Conservation (phyloP, 495 filamentous ascomycete genomes). For the Lasiosphaeria hispida region DNA sequence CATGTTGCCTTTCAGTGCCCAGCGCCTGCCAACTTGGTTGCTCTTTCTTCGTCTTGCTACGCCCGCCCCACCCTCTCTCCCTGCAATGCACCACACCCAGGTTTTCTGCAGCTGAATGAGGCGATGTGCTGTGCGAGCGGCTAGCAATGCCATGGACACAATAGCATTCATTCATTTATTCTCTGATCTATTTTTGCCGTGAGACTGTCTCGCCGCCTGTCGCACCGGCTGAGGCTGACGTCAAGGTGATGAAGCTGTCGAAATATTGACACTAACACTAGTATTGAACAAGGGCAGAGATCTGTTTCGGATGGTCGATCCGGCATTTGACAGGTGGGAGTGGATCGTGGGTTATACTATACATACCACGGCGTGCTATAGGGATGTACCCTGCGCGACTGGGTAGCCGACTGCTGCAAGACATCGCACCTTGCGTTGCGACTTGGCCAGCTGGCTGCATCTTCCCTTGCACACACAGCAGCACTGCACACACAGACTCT, state of each 20-base stretch:
- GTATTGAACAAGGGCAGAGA: background rate
- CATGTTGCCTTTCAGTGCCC: no score
- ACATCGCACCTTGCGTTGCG: background rate
- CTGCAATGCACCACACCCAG: no score
- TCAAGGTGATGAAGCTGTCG: background rate
- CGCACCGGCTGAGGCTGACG: background rate
- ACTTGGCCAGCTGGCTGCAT: background rate
- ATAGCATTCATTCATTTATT: background rate
- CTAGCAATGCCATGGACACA: no score
- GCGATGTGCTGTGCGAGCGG: no score
- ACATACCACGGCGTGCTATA: background rate
- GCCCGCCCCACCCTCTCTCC: no score
- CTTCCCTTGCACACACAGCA: background rate
- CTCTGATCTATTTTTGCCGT: background rate
- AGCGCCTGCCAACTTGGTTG: no score
- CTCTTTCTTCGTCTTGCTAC: no score
- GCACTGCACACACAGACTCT: background rate
- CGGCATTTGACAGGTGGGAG: background rate
- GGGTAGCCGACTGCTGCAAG: background rate
- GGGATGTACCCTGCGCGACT: background rate
- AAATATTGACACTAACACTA: background rate
- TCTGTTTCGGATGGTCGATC: conserved; percentile 5
- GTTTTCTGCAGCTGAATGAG: no score
- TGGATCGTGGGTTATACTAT: background rate
- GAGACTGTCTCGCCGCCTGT: background rate